phyloP scores from a whole-genome alignment of 2,329 filamentous ascomycete genomes.

The Exophiala xenobiotica region DNA sequence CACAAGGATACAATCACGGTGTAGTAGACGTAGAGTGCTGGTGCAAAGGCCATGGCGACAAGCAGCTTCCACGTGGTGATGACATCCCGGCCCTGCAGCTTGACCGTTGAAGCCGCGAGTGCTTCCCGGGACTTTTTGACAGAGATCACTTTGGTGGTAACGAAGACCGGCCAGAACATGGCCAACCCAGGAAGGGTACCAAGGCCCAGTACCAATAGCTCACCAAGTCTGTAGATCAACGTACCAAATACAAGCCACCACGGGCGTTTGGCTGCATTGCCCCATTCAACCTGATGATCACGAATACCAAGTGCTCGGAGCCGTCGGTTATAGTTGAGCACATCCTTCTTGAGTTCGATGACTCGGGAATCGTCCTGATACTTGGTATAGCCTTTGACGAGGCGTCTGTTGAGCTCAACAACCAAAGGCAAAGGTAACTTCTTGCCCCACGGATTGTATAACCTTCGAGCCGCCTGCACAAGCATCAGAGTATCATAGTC shows the following conservation, averaged over 20 bases:
- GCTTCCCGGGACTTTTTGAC: constrained; percentile 79
- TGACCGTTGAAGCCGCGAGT: constrained; percentile 80
- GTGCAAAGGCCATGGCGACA: constrained; percentile 80
- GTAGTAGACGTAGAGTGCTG: constrained; percentile 78
- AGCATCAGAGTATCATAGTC: constrained; percentile 96
- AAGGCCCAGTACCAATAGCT: constrained; percentile 72
- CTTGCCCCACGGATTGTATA: constrained; percentile 93
- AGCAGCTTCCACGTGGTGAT: constrained; percentile 94
- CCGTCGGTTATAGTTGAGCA: constrained; percentile 82
- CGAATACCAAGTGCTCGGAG: constrained; percentile 82
- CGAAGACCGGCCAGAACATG: constrained; percentile 85
- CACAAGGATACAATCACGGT: constrained; percentile 71
- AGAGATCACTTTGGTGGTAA: constrained; percentile 79
- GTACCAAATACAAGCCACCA: constrained; percentile 71
- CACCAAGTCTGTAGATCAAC: constrained; percentile 75
- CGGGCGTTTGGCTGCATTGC: constrained; percentile 66
- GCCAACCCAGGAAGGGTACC: constrained; percentile 82
- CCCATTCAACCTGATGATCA: constrained; percentile 90
- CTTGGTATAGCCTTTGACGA: constrained; percentile 86
- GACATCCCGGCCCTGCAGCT: constrained; percentile 83
- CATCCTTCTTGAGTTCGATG: constrained; percentile 68
- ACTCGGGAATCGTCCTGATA: constrained; percentile 91
- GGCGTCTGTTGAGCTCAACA: constrained; percentile 86
- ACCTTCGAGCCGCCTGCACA: constrained; percentile 86
- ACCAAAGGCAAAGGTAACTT: constrained; percentile 89